A percentile compares a stretch with the other conserved stretches of the same genome.
phyloP scores from a whole-genome alignment of 257 asterid genomes.

The Solanum virginianum region DNA sequence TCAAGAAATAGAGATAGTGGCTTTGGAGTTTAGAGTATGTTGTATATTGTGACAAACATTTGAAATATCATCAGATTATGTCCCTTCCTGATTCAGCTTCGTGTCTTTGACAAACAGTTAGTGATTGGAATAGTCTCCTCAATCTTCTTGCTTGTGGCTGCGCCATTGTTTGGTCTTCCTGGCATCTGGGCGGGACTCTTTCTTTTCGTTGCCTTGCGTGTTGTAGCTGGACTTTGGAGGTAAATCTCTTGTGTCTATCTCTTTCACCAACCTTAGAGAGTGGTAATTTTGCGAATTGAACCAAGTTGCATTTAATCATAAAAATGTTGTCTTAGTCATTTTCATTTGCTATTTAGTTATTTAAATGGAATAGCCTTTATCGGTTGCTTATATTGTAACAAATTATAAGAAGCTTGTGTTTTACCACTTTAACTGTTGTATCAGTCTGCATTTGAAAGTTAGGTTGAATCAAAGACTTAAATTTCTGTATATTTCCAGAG shows the following conservation, averaged over 20 bases:
- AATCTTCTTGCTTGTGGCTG: constrained; percentile 44
- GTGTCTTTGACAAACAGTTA: constrained; percentile 31
- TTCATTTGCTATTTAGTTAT: background rate
- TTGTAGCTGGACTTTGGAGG: constrained; percentile 73
- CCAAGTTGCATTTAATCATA: background rate
- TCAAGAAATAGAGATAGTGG: background rate
- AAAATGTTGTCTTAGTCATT: background rate
- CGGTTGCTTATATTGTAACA: too few relatives aligned
- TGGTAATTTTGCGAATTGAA: background rate
- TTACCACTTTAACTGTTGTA: background rate
- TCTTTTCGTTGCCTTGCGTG: constrained; percentile 86
- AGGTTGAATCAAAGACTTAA: background rate
- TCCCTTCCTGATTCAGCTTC: background rate
- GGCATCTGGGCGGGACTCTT: constrained; percentile 90
- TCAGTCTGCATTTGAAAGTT: background rate
- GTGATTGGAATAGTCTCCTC: constrained; percentile 58
- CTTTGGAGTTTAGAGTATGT: background rate
- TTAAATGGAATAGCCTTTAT: background rate
- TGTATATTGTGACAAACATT: background rate
- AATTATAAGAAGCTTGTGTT: background rate
- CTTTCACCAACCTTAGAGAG: background rate
- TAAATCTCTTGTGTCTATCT: constrained; percentile 2
- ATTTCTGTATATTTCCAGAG: background rate
- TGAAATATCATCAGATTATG: background rate
- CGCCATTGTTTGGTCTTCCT: constrained; percentile 60